Conservation (phyloP, 768 basidiomycete species). For the Trametes cingulata region DNA sequence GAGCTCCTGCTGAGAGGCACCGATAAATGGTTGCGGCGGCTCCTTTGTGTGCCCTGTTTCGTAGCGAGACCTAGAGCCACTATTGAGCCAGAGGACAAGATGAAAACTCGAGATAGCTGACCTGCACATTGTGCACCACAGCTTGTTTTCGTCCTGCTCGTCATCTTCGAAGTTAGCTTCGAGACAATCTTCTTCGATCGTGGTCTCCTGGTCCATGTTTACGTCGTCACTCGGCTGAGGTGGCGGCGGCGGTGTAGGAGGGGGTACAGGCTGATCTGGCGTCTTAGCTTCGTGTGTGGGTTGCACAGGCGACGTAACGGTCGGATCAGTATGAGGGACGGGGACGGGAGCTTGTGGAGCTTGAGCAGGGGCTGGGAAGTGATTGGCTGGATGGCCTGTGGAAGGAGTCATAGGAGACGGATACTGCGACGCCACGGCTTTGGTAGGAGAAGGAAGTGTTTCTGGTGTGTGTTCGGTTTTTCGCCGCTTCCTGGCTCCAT, state of each 20-base stretch:
- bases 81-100: background rate
- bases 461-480: slow-evolving; percentile 7
- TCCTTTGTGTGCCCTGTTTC: slow-evolving; percentile 30
- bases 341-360: background rate
- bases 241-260: background rate
- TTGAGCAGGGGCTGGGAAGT: background rate
- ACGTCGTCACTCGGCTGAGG: slow-evolving; percentile 25
- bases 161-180: slow-evolving; percentile 36
- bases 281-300: background rate
- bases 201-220: slow-evolving; percentile 30
- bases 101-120: slow-evolving; percentile 20
- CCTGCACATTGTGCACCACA: slow-evolving; percentile 55
- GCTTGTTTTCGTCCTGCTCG: slow-evolving; percentile 30
- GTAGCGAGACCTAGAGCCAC: slow-evolving; percentile 38
- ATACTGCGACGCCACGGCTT: background rate
- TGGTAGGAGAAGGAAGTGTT: no score
- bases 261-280: background rate
- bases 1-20: slow-evolving; percentile 44
- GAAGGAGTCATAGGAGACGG: background rate
- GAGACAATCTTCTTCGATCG: slow-evolving; percentile 46
- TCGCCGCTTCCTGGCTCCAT: background rate
- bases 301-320: background rate
- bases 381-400: no score
- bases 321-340: no score
- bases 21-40: slow-evolving; percentile 38